Evolutionary conservation across 805 yeast species (phyloP).

Genomic region (Zygosaccharomyces lentus): DNA sequence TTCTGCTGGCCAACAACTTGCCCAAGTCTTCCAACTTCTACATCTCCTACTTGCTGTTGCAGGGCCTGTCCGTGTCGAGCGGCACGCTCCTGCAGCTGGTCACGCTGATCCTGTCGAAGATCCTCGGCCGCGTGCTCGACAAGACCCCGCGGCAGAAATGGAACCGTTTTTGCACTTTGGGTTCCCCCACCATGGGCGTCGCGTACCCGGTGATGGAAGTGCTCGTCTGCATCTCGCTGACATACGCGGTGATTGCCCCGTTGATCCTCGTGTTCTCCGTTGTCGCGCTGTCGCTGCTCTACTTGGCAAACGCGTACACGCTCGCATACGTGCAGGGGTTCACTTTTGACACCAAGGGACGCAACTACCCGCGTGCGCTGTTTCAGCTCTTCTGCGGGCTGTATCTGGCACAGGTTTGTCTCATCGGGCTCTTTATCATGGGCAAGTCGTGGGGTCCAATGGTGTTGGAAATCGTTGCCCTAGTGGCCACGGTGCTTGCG

Average conservation of each 20-base stretch:
- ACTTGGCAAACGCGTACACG: constrained; percentile 59
- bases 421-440: constrained; percentile 69
- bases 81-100: constrained; percentile 73
- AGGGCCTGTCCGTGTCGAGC: constrained; percentile 76
- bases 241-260: constrained; percentile 78
- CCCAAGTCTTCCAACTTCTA: constrained; percentile 92
- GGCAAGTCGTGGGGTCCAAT: constrained; percentile 76
- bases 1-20: constrained; percentile 64
- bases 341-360: constrained; percentile 61
- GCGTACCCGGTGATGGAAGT: constrained; percentile 75
- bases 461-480: constrained; percentile 58
- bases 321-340: constrained; percentile 60
- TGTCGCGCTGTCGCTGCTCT: constrained; percentile 52
- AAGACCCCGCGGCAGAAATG: constrained; percentile 90
- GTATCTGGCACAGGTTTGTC: constrained; percentile 66
- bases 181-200: constrained; percentile 75
- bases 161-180: constrained; percentile 63
- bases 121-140: constrained; percentile 69
- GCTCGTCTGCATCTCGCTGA: constrained; percentile 64
- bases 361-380: constrained; percentile 66
- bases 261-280: constrained; percentile 64
- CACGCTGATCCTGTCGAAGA: constrained; percentile 63
- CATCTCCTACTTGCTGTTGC: constrained; percentile 73
- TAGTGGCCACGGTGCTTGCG: constrained; percentile 52
- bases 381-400: constrained; percentile 69